Conservation (phyloP, 1,284 basidiomycete species). For the Mycena citricolor region DNA sequence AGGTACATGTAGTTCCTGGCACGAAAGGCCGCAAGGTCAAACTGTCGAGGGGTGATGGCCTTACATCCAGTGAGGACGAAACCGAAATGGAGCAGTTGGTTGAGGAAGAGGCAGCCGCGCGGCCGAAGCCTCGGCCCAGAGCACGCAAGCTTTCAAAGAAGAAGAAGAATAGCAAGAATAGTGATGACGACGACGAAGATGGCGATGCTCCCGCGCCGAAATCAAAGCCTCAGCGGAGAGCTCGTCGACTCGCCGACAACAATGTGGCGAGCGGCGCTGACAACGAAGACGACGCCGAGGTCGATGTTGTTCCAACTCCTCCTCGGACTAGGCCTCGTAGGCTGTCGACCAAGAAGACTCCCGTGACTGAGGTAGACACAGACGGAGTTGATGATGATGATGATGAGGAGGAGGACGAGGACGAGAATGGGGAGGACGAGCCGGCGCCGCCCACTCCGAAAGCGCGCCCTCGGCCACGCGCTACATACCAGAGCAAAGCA, state of each 20-base stretch:
- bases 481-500: conserved; percentile 15
- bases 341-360: neutral
- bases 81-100: conserved; percentile 39
- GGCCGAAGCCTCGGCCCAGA: conserved; percentile 33
- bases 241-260: too few species aligned
- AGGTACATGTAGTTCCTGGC: conserved; percentile 24
- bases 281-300: too few species aligned
- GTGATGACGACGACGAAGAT: neutral
- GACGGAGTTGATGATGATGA: conserved; percentile 5
- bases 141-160: conserved; percentile 26
- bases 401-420: conserved; percentile 29
- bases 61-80: conserved; percentile 41
- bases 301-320: neutral
- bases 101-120: conserved; percentile 30
- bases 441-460: conserved; percentile 13
- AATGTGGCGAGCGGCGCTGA: too few species aligned
- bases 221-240: too few species aligned
- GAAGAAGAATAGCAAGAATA: conserved; percentile 5
- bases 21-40: conserved; percentile 31
- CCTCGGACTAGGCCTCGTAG: neutral
- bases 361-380: neutral
- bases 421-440: conserved; percentile 27
- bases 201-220: conserved; percentile 13
- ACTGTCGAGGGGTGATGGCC: conserved; percentile 26
- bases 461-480: conserved; percentile 10